Evolutionary conservation across 306 rosid genomes (phyloP).

Genomic region (Echinosophora koreensis): DNA sequence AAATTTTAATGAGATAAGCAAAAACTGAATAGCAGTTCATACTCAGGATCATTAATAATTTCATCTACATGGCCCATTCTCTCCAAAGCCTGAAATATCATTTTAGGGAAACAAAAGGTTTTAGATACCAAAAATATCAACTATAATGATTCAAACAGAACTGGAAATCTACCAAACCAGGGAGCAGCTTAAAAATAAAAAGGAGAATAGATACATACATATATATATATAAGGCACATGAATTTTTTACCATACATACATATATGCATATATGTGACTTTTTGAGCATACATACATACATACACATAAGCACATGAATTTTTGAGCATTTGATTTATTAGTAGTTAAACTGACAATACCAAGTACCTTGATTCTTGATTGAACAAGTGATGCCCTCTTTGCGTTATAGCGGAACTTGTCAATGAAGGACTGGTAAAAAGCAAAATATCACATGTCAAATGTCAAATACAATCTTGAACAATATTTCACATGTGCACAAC

Average conservation of each 20-base stretch:
- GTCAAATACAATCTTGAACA: slow-evolving; percentile 47
- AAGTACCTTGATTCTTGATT: slow-evolving; percentile 97
- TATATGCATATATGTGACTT: background rate
- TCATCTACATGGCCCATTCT: slow-evolving; percentile 92
- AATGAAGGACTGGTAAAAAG: slow-evolving; percentile 77
- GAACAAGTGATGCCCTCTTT: slow-evolving; percentile 98
- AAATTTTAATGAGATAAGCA: slow-evolving; percentile 1
- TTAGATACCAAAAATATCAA: slow-evolving; percentile 29
- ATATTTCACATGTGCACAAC: slow-evolving; percentile 31
- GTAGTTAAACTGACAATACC: slow-evolving; percentile 21
- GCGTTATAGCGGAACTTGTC: slow-evolving; percentile 99
- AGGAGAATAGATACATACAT: background rate
- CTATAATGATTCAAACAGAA: slow-evolving; percentile 24
- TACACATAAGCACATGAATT: background rate
- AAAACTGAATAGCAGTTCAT: slow-evolving; percentile 53
- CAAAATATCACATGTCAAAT: slow-evolving; percentile 50
- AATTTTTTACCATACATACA: background rate
- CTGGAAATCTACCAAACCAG: slow-evolving; percentile 34
- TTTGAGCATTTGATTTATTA: slow-evolving; percentile 41
- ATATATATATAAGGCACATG: background rate
- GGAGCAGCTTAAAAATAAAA: slow-evolving; percentile 28
- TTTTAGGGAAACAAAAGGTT: slow-evolving; percentile 22
- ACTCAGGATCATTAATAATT: slow-evolving; percentile 97
- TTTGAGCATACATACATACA: slow-evolving; percentile 18
- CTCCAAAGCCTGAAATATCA: slow-evolving; percentile 79